Base-by-base conservation (phyloP, 164 flowering plant species). In the Vitis amurensis region DNA sequence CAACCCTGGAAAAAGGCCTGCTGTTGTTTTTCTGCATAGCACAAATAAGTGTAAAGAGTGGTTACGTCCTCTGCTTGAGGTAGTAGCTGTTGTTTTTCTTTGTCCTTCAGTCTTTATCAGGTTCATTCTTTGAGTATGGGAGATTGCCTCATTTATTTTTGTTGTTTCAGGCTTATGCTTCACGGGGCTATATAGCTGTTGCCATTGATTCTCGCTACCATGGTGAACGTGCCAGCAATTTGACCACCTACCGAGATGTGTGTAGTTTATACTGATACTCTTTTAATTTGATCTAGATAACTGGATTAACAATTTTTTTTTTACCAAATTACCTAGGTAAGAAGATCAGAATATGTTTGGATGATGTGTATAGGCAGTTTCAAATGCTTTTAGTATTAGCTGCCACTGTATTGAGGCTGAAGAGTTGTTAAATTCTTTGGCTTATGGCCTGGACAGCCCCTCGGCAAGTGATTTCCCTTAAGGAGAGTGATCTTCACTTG, bases 171-270 rank as follows among this genome's bases (percentile, higher is more conserved):
- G 98, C 91, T 17, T 93, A 93, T 84, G 97, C 97, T 79, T 96
- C 98, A 59, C 87, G 97, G 61, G 97, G 91, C 68, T 96, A 93
- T 73, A 69, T 96, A 63, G 81, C 98, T 48, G 82, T 96, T 74
- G 93, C 91, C 19, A 82, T 96, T 73, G 99, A 96, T 87, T 93
- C 99, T 50, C 94, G 99, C 61, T 96, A 96, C 77, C 98, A 96
- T 79, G 99, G 99, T 69, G 99, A 93, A 83, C 88, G 99, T 61
- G 99, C 99, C 50, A 78, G 49, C 47, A 83, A 17, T 71, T 23
- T 62, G 66, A 90, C 92, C 51, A 86, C 97, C 17, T 95, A 95
- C 68, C 74, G 67, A 76, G 98, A 91, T 71, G 99, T 95, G 64
- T 51, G 78, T 62, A 55, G 44, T 50, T 66, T 31, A 16, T 67